Conservation (phyloP, 2,329 filamentous ascomycete species). For the Xylaria sp. region DNA sequence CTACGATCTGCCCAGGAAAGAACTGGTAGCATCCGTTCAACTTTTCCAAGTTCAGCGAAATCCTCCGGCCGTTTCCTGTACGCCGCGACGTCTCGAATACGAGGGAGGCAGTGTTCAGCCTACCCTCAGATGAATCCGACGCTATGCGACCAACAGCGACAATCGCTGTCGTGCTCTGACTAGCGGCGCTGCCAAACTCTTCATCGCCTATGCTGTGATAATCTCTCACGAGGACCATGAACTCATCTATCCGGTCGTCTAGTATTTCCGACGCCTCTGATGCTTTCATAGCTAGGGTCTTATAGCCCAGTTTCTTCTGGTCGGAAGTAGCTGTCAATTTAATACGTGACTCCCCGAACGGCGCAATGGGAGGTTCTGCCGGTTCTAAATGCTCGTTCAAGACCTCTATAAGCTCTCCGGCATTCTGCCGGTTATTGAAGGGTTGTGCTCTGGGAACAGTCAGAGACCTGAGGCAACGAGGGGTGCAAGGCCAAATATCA, state of each 20-base stretch:
- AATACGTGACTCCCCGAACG: constrained; percentile 80
- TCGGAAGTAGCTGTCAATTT: constrained; percentile 89
- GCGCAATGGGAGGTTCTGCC: constrained; percentile 75
- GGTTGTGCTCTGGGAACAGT: constrained; percentile 60
- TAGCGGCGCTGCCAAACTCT: constrained; percentile 87
- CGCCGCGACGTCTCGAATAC: constrained; percentile 89
- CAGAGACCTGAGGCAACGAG: constrained; percentile 24
- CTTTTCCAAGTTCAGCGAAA: constrained; percentile 80
- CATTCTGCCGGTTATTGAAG: constrained; percentile 81
- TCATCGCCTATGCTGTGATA: constrained; percentile 80
- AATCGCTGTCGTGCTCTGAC: constrained; percentile 85
- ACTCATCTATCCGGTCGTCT: constrained; percentile 95
- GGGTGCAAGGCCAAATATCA: constrained; percentile 18
- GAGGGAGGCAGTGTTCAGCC: constrained; percentile 84
- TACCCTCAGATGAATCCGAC: constrained; percentile 86
- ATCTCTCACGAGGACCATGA: constrained; percentile 77
- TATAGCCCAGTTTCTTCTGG: constrained; percentile 89
- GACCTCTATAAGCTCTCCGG: constrained; percentile 84
- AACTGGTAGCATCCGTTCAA: constrained; percentile 76
- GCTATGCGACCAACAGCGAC: constrained; percentile 92
- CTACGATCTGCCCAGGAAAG: constrained; percentile 95
- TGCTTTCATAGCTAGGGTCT: constrained; percentile 93
- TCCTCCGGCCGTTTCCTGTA: constrained; percentile 82
- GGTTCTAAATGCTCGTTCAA: constrained; percentile 79
- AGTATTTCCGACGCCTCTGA: constrained; percentile 92